These are phyloP conservation scores for Pistacia vera DNA, from an alignment of 345 rosid genomes.

Conservation along the genomic window DNA sequence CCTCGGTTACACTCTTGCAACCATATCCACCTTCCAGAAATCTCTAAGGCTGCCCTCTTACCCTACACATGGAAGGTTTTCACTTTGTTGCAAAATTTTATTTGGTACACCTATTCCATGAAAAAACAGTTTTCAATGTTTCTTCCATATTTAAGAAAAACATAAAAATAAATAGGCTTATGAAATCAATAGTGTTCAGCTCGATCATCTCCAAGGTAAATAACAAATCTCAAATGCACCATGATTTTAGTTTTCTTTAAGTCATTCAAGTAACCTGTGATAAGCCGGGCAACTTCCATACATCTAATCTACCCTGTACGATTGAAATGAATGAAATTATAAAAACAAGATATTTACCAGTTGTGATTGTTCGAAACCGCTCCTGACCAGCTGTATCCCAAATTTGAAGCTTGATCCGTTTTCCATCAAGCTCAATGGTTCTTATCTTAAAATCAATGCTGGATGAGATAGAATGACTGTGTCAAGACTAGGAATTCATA, in stretches of 20 bases:
- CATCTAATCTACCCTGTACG: neutral
- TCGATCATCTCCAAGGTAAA: slow-evolving; percentile 1
- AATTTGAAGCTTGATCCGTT: slow-evolving; percentile 74
- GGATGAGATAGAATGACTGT: slow-evolving; percentile 14
- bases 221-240: neutral
- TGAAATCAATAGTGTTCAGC: neutral
- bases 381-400: slow-evolving; percentile 93
- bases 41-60: neutral
- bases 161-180: neutral
- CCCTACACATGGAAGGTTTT: neutral
- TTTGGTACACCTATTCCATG: slow-evolving; percentile 6
- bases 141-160: neutral
- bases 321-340: neutral
- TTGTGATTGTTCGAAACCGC: slow-evolving; percentile 85
- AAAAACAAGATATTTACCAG: slow-evolving; percentile 48
- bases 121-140: neutral
- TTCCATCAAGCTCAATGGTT: slow-evolving; percentile 79
- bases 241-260: slow-evolving; percentile 4
- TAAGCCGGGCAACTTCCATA: neutral
- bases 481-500: neutral
- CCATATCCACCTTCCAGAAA: neutral
- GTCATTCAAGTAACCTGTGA: neutral
- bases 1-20: neutral
- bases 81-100: neutral
- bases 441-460: slow-evolving; percentile 85